Percentiles rank a stretch among this genome's conserved stretches.
These are phyloP conservation scores for Echites panduratus DNA, from an alignment of 257 asterid species.

Conservation along the genomic window DNA sequence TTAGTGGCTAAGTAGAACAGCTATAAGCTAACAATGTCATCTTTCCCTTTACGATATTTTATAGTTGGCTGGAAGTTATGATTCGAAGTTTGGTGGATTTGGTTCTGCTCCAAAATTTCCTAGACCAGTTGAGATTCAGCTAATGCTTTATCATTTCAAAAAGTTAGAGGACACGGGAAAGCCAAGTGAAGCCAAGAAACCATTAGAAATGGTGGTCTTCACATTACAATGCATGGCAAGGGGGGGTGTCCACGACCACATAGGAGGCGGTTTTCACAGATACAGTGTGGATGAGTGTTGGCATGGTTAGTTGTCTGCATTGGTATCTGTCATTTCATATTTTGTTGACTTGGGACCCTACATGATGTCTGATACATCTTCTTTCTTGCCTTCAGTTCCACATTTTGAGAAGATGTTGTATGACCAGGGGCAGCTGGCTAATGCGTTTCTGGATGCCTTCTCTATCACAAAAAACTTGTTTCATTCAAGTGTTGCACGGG, in stretches of 20 bases:
- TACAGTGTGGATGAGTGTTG: conserved; percentile 98
- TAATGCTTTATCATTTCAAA: conserved; percentile 79
- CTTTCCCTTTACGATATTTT: conserved; percentile 1
- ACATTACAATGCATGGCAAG: conserved; percentile 83
- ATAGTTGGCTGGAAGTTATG: conserved; percentile 72
- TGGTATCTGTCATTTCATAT: background rate
- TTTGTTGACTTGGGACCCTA: background rate
- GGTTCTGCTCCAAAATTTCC: conserved; percentile 99
- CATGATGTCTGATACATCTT: background rate
- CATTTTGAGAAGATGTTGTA: conserved; percentile 98
- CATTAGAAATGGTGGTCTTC: conserved; percentile 47
- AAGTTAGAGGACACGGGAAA: conserved; percentile 51
- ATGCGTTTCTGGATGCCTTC: conserved; percentile 67
- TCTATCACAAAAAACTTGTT: conserved; percentile 58
- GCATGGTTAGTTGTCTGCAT: conserved; percentile 59
- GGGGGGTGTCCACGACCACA: conserved; percentile 91
- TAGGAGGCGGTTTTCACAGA: conserved; percentile 98
- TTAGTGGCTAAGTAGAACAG: too few species aligned
- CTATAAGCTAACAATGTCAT: background rate
- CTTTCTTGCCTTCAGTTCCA: conserved; percentile 51
- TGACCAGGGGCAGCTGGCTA: conserved; percentile 92
- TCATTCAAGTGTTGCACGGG: conserved; percentile 60
- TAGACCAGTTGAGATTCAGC: conserved; percentile 83
- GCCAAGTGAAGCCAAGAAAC: conserved; percentile 59
- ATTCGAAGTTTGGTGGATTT: conserved; percentile 76